phyloP scores from a whole-genome alignment of 1,284 basidiomycete genomes.

The Retiboletus flavoniger region DNA sequence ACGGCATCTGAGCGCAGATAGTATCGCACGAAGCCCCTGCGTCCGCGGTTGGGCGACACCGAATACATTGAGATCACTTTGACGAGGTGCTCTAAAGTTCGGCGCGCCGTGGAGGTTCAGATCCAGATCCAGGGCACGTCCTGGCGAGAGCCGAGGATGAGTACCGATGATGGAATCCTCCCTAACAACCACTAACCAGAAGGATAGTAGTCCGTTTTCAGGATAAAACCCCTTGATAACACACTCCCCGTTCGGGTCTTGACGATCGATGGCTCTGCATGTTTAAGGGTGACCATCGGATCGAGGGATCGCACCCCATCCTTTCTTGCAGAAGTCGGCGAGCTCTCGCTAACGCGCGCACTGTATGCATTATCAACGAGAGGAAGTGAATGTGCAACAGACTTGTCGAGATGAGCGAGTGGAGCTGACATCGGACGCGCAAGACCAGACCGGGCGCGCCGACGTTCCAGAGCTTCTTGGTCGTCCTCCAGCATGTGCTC shows the following conservation, averaged over 20 bases:
- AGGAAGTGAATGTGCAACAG: constrained; percentile 7
- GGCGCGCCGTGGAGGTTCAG: constrained; percentile 93
- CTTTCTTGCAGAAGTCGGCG: neutral
- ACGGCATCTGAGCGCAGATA: constrained; percentile 82
- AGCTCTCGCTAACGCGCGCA: constrained; percentile 3
- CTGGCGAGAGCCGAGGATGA: constrained; percentile 37
- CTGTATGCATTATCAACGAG: constrained; percentile 3
- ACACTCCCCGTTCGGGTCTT: constrained; percentile 89
- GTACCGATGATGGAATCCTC: neutral
- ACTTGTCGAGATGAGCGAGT: constrained; percentile 6
- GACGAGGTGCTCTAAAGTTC: constrained; percentile 85
- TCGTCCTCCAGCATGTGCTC: neutral
- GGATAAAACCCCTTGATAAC: constrained; percentile 84
- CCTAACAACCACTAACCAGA: constrained; percentile 49
- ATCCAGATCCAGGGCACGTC: constrained; percentile 87
- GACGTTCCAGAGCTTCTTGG: neutral
- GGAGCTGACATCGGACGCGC: constrained; percentile 15
- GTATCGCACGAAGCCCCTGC: constrained; percentile 87
- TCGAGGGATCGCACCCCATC: constrained; percentile 42
- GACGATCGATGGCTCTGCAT: constrained; percentile 72
- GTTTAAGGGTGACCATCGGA: constrained; percentile 58
- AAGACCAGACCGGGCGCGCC: neutral
- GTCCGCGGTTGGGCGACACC: constrained; percentile 95
- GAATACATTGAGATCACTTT: constrained; percentile 82
- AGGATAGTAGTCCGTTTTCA: constrained; percentile 94